Percentiles rank a stretch among this genome's conserved stretches.
phyloP scores from a whole-genome alignment of 73 alveolate species.

The Paramecium pentaurelia region DNA sequence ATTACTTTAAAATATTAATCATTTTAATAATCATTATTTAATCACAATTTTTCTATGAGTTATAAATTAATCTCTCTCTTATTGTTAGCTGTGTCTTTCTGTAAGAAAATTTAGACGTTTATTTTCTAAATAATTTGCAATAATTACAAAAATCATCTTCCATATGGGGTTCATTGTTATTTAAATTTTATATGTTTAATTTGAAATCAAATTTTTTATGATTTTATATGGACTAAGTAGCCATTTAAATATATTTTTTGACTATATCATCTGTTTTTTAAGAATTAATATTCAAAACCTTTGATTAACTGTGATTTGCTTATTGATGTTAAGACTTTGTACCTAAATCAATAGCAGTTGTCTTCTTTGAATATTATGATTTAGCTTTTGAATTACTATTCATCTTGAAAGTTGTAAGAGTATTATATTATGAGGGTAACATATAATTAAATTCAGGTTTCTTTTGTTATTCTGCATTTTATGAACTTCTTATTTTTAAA shows the following conservation, averaged over 20 bases:
- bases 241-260: constrained; percentile 27
- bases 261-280: constrained; percentile 43
- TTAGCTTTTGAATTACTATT: not conserved
- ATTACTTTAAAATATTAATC: not conserved
- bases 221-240: not conserved
- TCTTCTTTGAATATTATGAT: not conserved
- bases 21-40: constrained; percentile 5
- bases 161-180: not conserved
- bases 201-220: constrained; percentile 47
- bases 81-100: constrained; percentile 18
- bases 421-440: constrained; percentile 25
- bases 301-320: constrained; percentile 2
- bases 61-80: not conserved
- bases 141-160: constrained; percentile 35
- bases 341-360: not conserved
- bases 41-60: constrained; percentile 49
- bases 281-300: not conserved
- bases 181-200: not conserved
- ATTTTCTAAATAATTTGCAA: not conserved
- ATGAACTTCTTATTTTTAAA: not conserved
- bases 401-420: not conserved
- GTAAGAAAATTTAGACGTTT: not conserved
- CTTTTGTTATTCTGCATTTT: not conserved
- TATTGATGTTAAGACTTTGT: not conserved
- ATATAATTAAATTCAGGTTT: constrained; percentile 34